These are phyloP conservation scores for Cryphonectria parasitica DNA, from an alignment of 2,329 filamentous ascomycete species.

Conservation along the genomic window DNA sequence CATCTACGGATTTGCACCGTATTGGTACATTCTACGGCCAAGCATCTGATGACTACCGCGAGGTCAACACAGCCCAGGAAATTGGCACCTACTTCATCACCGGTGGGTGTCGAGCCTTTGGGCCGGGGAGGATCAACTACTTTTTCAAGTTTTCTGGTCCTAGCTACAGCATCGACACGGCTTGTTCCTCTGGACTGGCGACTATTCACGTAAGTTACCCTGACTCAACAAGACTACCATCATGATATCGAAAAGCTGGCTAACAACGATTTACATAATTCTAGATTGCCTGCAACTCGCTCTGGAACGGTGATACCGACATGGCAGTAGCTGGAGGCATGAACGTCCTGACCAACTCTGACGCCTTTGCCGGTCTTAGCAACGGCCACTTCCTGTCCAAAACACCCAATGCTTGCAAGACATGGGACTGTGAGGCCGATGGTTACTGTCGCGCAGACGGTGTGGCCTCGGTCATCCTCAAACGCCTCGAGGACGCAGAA, in stretches of 20 bases:
- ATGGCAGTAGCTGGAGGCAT: slow-evolving; percentile 65
- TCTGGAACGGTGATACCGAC: slow-evolving; percentile 66
- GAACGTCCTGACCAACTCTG: slow-evolving; percentile 66
- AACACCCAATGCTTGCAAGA: slow-evolving; percentile 41
- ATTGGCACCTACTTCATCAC: slow-evolving; percentile 59
- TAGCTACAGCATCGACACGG: slow-evolving; percentile 44
- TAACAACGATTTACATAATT: neutral
- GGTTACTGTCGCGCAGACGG: slow-evolving; percentile 55
- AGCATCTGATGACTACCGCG: slow-evolving; percentile 77
- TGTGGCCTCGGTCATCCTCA: slow-evolving; percentile 48
- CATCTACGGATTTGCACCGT: slow-evolving; percentile 52
- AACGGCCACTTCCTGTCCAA: slow-evolving; percentile 64
- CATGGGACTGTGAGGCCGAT: slow-evolving; percentile 34
- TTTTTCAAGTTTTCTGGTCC: slow-evolving; percentile 46
- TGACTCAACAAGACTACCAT: no score
- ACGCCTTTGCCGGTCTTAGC: slow-evolving; percentile 64
- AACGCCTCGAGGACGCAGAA: slow-evolving; percentile 50
- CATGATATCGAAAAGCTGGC: neutral
- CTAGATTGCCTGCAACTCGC: slow-evolving; percentile 53
- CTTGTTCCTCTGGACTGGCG: slow-evolving; percentile 42
- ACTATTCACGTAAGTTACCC: neutral
- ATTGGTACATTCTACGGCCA: slow-evolving; percentile 77
- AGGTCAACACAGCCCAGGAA: slow-evolving; percentile 72
- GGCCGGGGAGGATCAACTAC: slow-evolving; percentile 51
- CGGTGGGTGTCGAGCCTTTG: slow-evolving; percentile 53